Evolutionary conservation across 257 asterid species (phyloP).

Genomic region (Salvia hispanica): DNA sequence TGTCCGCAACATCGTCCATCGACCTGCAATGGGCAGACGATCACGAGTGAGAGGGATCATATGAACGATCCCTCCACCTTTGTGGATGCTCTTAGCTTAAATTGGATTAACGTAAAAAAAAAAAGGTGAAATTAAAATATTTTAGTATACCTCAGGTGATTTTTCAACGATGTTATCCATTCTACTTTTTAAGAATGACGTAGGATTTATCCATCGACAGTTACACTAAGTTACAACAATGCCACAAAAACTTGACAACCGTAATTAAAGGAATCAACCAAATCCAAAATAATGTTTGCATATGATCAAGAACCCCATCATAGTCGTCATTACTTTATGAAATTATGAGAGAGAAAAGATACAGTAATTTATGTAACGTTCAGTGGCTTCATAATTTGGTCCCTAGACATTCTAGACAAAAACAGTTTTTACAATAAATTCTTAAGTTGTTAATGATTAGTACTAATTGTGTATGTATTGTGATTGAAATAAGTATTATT

Average conservation of each 20-base stretch:
- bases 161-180: background rate
- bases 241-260: background rate
- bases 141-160: background rate
- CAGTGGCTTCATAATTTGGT: background rate
- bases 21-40: too few species aligned
- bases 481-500: too few species aligned
- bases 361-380: background rate
- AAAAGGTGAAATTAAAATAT: too few species aligned
- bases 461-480: background rate
- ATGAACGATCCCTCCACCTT: too few species aligned
- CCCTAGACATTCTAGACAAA: constrained; percentile 4
- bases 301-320: too few species aligned
- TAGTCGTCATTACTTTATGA: background rate
- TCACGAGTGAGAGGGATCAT: too few species aligned
- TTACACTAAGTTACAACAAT: background rate
- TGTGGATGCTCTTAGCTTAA: too few species aligned
- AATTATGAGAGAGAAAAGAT: background rate
- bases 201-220: background rate
- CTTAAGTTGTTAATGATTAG: background rate
- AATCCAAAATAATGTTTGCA: too few species aligned
- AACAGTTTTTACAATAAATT: background rate
- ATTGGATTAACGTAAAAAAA: too few species aligned
- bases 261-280: background rate
- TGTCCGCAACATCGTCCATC: too few species aligned
- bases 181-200: background rate